phyloP scores from a whole-genome alignment of 306 rosid genomes.

The Cicer judaicum region DNA sequence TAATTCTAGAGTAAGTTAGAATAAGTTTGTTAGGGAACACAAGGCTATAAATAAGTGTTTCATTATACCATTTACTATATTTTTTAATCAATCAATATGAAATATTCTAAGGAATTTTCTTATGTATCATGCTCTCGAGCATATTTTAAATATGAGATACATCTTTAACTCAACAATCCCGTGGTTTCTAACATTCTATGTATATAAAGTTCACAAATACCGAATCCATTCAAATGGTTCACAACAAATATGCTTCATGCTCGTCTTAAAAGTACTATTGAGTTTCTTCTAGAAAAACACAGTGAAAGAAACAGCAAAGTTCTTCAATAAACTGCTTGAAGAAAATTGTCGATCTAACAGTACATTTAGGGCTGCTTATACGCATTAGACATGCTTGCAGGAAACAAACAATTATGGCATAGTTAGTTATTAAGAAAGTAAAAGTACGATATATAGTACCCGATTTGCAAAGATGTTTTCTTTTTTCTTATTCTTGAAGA shows the following conservation, averaged over 20 bases:
- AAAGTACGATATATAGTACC: conserved; percentile 57
- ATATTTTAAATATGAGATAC: no score
- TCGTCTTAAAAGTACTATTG: neutral
- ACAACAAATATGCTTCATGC: conserved; percentile 5
- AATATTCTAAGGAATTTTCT: no score
- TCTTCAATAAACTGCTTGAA: conserved; percentile 28
- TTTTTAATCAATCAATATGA: no score
- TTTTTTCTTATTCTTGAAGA: conserved; percentile 86
- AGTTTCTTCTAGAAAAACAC: neutral
- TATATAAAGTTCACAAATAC: neutral
- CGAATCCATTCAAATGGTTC: conserved; percentile 16
- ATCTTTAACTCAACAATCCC: no score
- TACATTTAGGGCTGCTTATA: conserved; percentile 7
- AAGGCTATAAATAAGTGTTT: no score
- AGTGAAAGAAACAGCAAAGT: conserved; percentile 17
- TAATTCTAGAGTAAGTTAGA: no score
- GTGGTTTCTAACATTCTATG: neutral
- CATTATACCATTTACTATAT: no score
- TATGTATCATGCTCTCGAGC: no score
- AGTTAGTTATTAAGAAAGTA: conserved; percentile 15
- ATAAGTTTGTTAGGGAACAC: no score
- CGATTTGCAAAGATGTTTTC: conserved; percentile 94
- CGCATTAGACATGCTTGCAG: conserved; percentile 24
- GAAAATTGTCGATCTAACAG: conserved; percentile 17
- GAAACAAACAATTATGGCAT: conserved; percentile 8